Evolutionary conservation across 768 basidiomycete species (phyloP).

Genomic region (Trametes cubensis): DNA sequence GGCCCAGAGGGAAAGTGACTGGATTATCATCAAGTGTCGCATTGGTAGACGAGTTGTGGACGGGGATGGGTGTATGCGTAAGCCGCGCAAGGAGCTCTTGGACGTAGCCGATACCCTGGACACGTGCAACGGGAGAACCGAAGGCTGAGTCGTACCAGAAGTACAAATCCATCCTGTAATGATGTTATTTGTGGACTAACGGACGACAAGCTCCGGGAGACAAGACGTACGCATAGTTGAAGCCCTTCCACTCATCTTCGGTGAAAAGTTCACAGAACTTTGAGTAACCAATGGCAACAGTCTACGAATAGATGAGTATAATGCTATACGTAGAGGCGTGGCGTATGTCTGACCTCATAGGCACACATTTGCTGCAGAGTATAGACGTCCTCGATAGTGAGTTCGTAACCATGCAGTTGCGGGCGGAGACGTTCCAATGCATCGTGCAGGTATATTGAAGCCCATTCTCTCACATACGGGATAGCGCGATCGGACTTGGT

Average conservation of each 20-base stretch:
- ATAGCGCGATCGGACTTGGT: constrained; percentile 59
- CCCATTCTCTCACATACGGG: constrained; percentile 67
- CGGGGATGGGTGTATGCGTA: constrained; percentile 69
- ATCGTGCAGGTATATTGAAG: constrained; percentile 66
- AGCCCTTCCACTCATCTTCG: constrained; percentile 91
- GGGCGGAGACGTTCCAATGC: constrained; percentile 63
- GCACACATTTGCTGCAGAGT: constrained; percentile 82
- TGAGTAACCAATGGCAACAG: constrained; percentile 89
- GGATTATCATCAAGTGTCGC: constrained; percentile 72
- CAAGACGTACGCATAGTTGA: constrained; percentile 73
- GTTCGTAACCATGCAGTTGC: constrained; percentile 60
- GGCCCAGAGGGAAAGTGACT: constrained; percentile 69
- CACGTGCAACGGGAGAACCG: constrained; percentile 78
- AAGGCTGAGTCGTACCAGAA: constrained; percentile 76
- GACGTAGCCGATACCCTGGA: constrained; percentile 77
- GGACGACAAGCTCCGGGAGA: not conserved
- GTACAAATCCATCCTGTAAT: constrained; percentile 57
- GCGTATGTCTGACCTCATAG: constrained; percentile 61
- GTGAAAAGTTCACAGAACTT: constrained; percentile 92
- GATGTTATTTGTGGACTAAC: not conserved
- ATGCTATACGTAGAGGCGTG: not conserved
- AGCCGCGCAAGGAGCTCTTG: constrained; percentile 85
- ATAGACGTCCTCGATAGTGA: constrained; percentile 71
- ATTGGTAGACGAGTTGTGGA: constrained; percentile 84
- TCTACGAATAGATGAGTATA: constrained; percentile 44